Percentiles rank a stretch among this genome's conserved stretches.
Conservation (phyloP, 2,329 filamentous ascomycete genomes). For the Penicillium aurantiogriseum region DNA sequence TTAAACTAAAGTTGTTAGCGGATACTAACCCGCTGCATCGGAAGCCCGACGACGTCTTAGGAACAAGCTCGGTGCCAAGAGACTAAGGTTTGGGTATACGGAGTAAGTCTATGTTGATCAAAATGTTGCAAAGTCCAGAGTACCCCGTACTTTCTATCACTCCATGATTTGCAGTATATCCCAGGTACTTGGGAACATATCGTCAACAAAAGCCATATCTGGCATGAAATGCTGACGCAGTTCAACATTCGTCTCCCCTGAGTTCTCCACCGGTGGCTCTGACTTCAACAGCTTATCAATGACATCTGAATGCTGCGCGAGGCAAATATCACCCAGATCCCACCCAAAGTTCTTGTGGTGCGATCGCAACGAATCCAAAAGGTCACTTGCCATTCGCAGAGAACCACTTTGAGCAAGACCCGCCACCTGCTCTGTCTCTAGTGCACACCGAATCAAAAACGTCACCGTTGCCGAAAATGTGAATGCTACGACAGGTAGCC, state of each 20-base stretch:
- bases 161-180: slow-evolving; percentile 11
- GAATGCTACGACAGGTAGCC: slow-evolving; percentile 51
- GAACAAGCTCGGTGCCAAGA: too few relatives aligned
- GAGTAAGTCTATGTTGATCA: neutral
- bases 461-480: slow-evolving; percentile 51
- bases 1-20: too few relatives aligned
- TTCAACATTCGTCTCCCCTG: neutral
- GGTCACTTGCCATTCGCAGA: slow-evolving; percentile 45
- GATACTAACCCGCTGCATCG: too few relatives aligned
- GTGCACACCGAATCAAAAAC: slow-evolving; percentile 52
- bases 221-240: slow-evolving; percentile 3
- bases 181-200: slow-evolving; percentile 14
- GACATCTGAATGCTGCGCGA: slow-evolving; percentile 50
- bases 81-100: too few relatives aligned
- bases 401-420: slow-evolving; percentile 31
- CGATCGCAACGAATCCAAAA: slow-evolving; percentile 41
- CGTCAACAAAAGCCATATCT: slow-evolving; percentile 12
- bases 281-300: slow-evolving; percentile 43
- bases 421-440: slow-evolving; percentile 31
- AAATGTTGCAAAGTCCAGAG: neutral
- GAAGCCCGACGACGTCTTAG: too few relatives aligned
- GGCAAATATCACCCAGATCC: slow-evolving; percentile 54
- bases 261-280: neutral
- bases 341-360: slow-evolving; percentile 46
- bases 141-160: neutral